Percentiles rank a stretch among this genome's conserved stretches.
Evolutionary conservation across 2,329 filamentous ascomycete genomes (phyloP).

Genomic region (Phialophora expanda): DNA sequence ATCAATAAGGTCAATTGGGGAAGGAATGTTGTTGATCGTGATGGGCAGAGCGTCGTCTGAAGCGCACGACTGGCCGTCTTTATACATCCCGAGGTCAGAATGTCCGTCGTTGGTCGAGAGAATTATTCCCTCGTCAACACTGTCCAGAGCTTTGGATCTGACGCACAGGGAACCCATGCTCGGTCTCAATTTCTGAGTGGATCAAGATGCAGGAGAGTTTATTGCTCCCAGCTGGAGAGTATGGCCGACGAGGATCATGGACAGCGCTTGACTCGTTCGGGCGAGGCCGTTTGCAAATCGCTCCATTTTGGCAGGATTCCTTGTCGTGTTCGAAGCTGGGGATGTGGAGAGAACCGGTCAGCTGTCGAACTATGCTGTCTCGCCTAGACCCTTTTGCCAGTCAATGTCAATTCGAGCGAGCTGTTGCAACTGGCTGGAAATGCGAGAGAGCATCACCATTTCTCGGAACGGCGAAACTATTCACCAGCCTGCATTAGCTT

Average conservation of each 20-base stretch:
- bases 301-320: neutral
- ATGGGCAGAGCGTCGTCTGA: constrained; percentile 4
- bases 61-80: constrained; percentile 10
- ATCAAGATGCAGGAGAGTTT: neutral
- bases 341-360: constrained; percentile 11
- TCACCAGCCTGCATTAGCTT: constrained; percentile 15
- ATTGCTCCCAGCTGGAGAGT: constrained; percentile 12
- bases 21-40: constrained; percentile 16
- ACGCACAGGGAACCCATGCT: neutral
- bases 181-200: neutral
- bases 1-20: constrained; percentile 6
- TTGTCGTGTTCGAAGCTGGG: constrained; percentile 5
- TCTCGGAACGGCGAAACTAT: constrained; percentile 32
- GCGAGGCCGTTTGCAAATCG: constrained; percentile 1
- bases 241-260: constrained; percentile 21
- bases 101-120: constrained; percentile 6
- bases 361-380: neutral
- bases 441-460: neutral
- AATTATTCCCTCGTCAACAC: constrained; percentile 12
- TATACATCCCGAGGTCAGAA: constrained; percentile 15
- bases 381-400: constrained; percentile 2
- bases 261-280: constrained; percentile 13
- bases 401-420: constrained; percentile 31
- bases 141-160: neutral
- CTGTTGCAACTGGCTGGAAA: constrained; percentile 20